These are phyloP conservation scores for Roridomyces roridus DNA, from an alignment of 768 basidiomycete species.

Conservation along the genomic window DNA sequence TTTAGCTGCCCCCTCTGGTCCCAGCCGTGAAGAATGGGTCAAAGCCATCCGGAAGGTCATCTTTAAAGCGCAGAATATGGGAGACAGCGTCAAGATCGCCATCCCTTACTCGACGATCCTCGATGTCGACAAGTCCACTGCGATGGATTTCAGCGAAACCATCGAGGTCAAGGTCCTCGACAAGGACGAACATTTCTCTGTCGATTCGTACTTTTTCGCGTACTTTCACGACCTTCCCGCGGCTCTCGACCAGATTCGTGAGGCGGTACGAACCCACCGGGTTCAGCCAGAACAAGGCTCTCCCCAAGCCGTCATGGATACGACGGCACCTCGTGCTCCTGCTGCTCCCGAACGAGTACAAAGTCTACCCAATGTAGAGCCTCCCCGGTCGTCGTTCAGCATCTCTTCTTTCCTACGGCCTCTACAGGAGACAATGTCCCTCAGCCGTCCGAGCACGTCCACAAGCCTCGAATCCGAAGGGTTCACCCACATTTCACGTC, in stretches of 20 bases:
- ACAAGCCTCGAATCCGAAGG: slow-evolving; percentile 57
- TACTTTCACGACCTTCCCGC: slow-evolving; percentile 85
- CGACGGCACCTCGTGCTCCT: slow-evolving; percentile 52
- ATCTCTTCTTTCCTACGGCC: slow-evolving; percentile 71
- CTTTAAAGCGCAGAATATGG: slow-evolving; percentile 95
- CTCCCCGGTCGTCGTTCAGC: slow-evolving; percentile 59
- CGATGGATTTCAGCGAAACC: slow-evolving; percentile 96
- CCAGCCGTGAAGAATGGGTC: slow-evolving; percentile 93
- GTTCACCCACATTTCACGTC: slow-evolving; percentile 74
- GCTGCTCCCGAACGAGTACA: slow-evolving; percentile 46
- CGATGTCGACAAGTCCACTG: slow-evolving; percentile 86
- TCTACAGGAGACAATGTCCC: slow-evolving; percentile 58
- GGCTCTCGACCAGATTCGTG: slow-evolving; percentile 83
- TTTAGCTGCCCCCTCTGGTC: slow-evolving; percentile 78
- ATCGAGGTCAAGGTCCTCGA: slow-evolving; percentile 94
- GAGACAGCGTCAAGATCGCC: slow-evolving; percentile 97
- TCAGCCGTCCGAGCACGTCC: slow-evolving; percentile 34
- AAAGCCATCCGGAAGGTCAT: slow-evolving; percentile 94
- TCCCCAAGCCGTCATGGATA: slow-evolving; percentile 60
- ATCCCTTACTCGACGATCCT: slow-evolving; percentile 91
- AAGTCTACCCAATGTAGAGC: slow-evolving; percentile 41
- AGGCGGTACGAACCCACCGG: slow-evolving; percentile 68
- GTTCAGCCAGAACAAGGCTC: slow-evolving; percentile 37
- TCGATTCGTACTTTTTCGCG: slow-evolving; percentile 93
- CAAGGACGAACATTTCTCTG: slow-evolving; percentile 75